Evolutionary conservation across 2,329 filamentous ascomycete species (phyloP).

Genomic region (Colletotrichum eleusines): DNA sequence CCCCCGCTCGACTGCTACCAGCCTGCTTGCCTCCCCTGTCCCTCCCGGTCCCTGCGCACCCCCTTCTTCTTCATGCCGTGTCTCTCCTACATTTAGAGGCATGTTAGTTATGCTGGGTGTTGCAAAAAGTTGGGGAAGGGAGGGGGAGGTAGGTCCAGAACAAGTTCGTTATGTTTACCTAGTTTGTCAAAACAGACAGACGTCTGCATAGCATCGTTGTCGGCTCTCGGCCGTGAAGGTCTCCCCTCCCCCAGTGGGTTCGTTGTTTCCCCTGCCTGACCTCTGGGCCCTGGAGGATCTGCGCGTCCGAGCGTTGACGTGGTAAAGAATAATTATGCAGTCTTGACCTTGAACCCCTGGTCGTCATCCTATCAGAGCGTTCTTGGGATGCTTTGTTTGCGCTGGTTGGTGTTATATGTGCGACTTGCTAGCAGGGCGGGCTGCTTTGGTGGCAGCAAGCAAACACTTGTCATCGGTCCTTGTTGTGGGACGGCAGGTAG

Average conservation of each 20-base stretch:
- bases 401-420: not conserved
- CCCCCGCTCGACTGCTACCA: not conserved
- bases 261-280: not conserved
- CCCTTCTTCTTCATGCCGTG: not conserved
- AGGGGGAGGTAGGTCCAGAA: too few relatives aligned
- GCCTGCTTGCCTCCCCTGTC: too few relatives aligned
- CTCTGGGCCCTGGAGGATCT: not conserved
- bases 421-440: slow-evolving; percentile 2
- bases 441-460: slow-evolving; percentile 16
- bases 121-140: not conserved
- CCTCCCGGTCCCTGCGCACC: not conserved
- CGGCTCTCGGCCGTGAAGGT: not conserved
- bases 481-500: not conserved
- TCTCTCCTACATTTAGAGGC: not conserved
- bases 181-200: too few relatives aligned
- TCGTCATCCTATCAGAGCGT: not conserved
- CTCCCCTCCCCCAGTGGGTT: too few relatives aligned
- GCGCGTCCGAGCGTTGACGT: not conserved
- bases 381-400: not conserved
- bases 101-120: not conserved
- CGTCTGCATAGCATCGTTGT: not conserved
- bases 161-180: not conserved
- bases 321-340: not conserved
- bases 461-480: slow-evolving; percentile 1
- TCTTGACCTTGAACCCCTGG: too few relatives aligned